Conservation (phyloP, 2,329 filamentous ascomycete genomes). For the Ophiostoma ulmi region DNA sequence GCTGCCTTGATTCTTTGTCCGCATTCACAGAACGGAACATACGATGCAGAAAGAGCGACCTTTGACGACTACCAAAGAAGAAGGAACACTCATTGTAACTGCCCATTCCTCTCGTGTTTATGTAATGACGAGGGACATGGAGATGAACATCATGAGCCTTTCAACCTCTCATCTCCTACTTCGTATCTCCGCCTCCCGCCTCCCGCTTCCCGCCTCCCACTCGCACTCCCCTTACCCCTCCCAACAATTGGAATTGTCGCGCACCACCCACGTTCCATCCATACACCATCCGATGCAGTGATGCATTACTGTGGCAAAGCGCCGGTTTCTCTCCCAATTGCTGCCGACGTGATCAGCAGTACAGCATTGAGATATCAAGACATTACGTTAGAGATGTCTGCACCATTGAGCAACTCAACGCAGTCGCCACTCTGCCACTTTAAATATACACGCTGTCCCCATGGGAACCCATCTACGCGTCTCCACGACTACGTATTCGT, state of each 20-base stretch:
- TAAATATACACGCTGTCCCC: conserved; percentile 14
- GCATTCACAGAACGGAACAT: not conserved
- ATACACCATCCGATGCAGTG: conserved; percentile 14
- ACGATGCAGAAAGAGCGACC: not conserved
- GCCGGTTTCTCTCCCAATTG: not conserved
- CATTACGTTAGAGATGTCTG: not conserved
- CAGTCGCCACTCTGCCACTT: not conserved
- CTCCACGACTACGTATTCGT: conserved; percentile 8
- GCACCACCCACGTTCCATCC: conserved; percentile 18
- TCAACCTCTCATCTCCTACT: not conserved
- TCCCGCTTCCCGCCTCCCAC: not conserved
- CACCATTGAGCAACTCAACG: not conserved
- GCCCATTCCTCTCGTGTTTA: conserved; percentile 7
- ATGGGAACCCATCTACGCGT: conserved; percentile 21
- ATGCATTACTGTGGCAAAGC: not conserved
- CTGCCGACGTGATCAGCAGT: conserved; percentile 5
- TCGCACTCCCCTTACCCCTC: not conserved
- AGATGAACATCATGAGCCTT: conserved; percentile 9
- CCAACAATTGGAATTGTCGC: conserved; percentile 12
- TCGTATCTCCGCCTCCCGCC: not conserved
- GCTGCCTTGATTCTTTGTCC: not conserved
- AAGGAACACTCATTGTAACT: not conserved
- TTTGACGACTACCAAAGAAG: not conserved
- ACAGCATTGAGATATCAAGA: not conserved
- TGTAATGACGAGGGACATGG: not conserved